Percentiles rank a stretch among this genome's conserved stretches.
Conservation (phyloP, 768 basidiomycete genomes). For the Tricholoma sp. region DNA sequence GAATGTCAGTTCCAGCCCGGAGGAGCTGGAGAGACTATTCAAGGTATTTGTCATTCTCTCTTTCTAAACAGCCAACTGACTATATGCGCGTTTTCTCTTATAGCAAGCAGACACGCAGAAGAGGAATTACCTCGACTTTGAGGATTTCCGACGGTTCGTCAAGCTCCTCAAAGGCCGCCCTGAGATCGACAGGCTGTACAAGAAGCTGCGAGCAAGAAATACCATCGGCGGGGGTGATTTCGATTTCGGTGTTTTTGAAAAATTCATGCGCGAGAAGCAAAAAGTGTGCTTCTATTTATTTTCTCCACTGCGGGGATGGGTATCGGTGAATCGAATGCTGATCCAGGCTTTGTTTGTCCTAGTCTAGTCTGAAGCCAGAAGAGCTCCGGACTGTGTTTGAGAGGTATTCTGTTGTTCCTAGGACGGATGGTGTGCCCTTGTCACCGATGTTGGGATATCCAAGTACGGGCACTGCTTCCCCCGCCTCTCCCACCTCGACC, state of each 20-base stretch:
- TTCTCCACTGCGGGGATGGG: neutral
- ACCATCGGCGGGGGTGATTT: conserved; percentile 8
- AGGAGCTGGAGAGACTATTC: conserved; percentile 58
- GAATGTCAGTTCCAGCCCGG: conserved; percentile 58
- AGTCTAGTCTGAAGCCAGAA: conserved; percentile 33
- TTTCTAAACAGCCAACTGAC: neutral
- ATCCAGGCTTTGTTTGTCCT: neutral
- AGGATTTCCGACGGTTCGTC: conserved; percentile 80
- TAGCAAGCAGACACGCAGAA: conserved; percentile 63
- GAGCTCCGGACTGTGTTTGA: conserved; percentile 35
- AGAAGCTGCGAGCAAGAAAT: conserved; percentile 29
- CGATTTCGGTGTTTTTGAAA: conserved; percentile 30
- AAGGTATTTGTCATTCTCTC: conserved; percentile 32
- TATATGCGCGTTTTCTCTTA: neutral
- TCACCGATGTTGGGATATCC: neutral
- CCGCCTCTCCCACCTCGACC: neutral
- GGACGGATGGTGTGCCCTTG: neutral
- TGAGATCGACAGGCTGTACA: conserved; percentile 69
- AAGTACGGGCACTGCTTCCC: neutral
- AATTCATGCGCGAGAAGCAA: conserved; percentile 45
- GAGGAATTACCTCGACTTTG: conserved; percentile 66
- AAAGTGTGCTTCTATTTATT: conserved; percentile 24
- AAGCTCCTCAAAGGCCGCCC: conserved; percentile 78
- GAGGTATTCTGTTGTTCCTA: conserved; percentile 26
- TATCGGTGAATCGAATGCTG: neutral